Percentiles rank a stretch among this genome's conserved stretches.
Conservation (phyloP, 139 green algal genomes). For the Micromonas commoda region DNA sequence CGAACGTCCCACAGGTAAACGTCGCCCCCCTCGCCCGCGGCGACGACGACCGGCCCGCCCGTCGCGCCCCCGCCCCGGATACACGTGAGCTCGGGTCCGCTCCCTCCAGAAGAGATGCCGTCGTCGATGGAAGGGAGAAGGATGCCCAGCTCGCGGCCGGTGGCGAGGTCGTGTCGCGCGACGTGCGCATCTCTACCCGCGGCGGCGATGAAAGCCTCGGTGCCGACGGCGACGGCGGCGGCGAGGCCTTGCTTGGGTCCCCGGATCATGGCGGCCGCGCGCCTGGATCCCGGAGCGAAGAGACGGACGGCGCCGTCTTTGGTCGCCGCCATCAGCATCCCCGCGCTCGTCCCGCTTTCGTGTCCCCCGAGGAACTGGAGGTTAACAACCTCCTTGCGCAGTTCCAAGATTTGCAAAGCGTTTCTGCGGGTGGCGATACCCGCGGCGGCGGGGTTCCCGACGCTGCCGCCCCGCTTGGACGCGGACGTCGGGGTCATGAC, state of each 20-base stretch:
- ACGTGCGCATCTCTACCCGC: not conserved
- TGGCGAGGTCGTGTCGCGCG: not conserved
- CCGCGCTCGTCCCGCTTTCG: too few relatives aligned
- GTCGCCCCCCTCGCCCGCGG: not conserved
- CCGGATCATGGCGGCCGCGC: not conserved
- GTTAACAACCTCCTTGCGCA: not conserved
- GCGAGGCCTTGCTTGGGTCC: not conserved
- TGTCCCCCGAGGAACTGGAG: not conserved
- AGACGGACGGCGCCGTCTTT: not conserved
- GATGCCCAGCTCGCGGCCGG: not conserved
- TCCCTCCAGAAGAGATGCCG: too few relatives aligned
- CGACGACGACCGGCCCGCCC: not conserved
- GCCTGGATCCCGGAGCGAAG: not conserved
- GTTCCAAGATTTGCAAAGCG: not conserved
- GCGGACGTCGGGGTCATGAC: too few relatives aligned
- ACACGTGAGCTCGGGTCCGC: not conserved
- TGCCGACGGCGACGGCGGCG: not conserved
- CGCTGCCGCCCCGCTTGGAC: too few relatives aligned
- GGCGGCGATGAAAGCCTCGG: not conserved
- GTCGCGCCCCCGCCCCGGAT: not conserved
- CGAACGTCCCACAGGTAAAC: not conserved
- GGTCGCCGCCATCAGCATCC: not conserved
- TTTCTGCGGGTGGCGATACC: not conserved
- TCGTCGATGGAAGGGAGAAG: not conserved
- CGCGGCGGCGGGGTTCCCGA: too few relatives aligned